Evolutionary conservation across 495 filamentous ascomycete genomes (phyloP).

Genomic region (Cryomyces antarcticus): DNA sequence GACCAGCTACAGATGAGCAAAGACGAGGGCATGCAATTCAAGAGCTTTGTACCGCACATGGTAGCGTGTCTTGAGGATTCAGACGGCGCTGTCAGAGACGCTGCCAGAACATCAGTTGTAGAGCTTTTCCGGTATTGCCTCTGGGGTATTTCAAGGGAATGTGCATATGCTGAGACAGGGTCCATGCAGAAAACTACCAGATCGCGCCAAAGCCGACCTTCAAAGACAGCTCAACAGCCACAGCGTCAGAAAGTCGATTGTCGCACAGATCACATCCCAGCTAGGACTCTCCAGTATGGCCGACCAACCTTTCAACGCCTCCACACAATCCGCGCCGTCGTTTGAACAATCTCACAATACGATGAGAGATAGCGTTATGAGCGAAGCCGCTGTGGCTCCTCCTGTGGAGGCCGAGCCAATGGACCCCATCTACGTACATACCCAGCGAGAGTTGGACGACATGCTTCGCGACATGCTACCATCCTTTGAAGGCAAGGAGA

Average conservation of each 20-base stretch:
- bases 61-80: constrained; percentile 80
- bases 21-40: constrained; percentile 56
- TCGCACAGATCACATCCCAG: constrained; percentile 51
- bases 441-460: constrained; percentile 66
- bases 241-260: constrained; percentile 69
- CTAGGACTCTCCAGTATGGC: constrained; percentile 37
- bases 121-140: constrained; percentile 53
- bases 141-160: too few relatives aligned
- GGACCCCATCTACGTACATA: constrained; percentile 64
- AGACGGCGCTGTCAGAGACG: constrained; percentile 65
- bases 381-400: constrained; percentile 12
- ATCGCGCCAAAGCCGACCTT: constrained; percentile 68
- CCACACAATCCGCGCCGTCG: constrained; percentile 13
- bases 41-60: constrained; percentile 57
- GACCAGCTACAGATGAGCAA: constrained; percentile 42
- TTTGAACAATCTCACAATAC: not conserved
- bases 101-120: constrained; percentile 60
- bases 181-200: constrained; percentile 44
- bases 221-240: constrained; percentile 60
- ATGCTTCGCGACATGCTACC: constrained; percentile 58
- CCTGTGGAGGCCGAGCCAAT: constrained; percentile 38
- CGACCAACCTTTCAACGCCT: constrained; percentile 26
- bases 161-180: too few relatives aligned
- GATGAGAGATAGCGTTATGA: constrained; percentile 13
- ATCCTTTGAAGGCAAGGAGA: constrained; percentile 74